Conservation (phyloP, 2,329 filamentous ascomycete genomes). For the Remersonia thermophila region DNA sequence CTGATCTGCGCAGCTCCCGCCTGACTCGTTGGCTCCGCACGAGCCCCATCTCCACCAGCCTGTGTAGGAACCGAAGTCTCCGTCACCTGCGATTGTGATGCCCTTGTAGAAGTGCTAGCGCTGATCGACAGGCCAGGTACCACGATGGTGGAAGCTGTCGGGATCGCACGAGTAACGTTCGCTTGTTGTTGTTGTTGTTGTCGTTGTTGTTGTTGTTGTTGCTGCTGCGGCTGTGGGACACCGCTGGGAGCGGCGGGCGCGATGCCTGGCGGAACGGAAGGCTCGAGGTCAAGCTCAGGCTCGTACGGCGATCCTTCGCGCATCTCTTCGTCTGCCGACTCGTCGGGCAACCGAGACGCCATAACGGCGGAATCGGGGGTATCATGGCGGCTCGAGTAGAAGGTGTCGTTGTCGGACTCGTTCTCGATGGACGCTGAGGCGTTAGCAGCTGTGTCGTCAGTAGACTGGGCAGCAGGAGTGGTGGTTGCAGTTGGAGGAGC, state of each 20-base stretch:
- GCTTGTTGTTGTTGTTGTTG: too few species aligned
- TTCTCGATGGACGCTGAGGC: conserved; percentile 60
- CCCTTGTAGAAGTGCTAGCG: conserved; percentile 3
- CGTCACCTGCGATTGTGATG: conserved; percentile 4
- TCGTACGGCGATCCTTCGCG: conserved; percentile 25
- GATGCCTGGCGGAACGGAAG: conserved; percentile 8
- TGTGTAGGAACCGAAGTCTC: conserved; percentile 25
- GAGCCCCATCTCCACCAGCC: conserved; percentile 28
- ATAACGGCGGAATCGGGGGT: conserved; percentile 48
- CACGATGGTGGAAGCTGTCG: not conserved
- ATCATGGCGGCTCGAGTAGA: conserved; percentile 89
- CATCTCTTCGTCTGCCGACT: conserved; percentile 28
- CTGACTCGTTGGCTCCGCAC: conserved; percentile 29
- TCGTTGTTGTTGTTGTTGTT: not conserved
- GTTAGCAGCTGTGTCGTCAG: conserved; percentile 46
- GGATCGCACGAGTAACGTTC: not conserved
- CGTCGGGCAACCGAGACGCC: conserved; percentile 34
- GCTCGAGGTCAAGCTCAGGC: conserved; percentile 20
- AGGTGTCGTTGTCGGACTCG: conserved; percentile 85
- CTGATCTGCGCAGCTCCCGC: conserved; percentile 24
- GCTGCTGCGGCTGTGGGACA: not conserved
- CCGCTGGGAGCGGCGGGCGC: conserved; percentile 2
- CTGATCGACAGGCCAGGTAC: conserved; percentile 12
- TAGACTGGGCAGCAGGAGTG: conserved; percentile 46
- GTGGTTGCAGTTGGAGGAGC: conserved; percentile 20